Percentiles rank a stretch among this genome's conserved stretches.
Evolutionary conservation across 148 eudicot species (phyloP).

Genomic region (Rhododendron ferrugineum): DNA sequence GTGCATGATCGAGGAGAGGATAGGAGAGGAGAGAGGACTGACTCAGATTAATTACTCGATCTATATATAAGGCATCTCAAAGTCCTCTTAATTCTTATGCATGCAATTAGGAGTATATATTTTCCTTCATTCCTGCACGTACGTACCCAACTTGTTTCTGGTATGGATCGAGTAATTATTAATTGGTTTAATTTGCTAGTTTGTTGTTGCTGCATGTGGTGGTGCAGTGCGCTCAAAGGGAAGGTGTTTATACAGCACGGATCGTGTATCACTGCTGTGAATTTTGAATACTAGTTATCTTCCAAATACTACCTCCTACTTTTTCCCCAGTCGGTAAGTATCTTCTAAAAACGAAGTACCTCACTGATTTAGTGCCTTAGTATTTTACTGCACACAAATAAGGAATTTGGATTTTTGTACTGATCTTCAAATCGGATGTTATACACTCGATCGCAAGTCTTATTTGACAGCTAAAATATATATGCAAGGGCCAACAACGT

Average conservation of each 20-base stretch:
- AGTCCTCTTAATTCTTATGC: no score
- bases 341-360: no score
- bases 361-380: not conserved
- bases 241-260: not conserved
- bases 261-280: not conserved
- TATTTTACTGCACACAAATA: not conserved
- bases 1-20: no score
- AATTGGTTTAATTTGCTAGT: no score
- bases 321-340: no score
- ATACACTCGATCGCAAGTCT: not conserved
- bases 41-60: no score
- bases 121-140: no score
- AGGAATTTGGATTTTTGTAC: not conserved
- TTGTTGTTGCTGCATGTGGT: not conserved
- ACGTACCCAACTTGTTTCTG: no score
- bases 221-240: not conserved
- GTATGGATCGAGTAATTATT: no score
- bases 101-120: no score
- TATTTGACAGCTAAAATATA: not conserved
- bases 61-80: no score
- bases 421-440: not conserved
- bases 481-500: not conserved
- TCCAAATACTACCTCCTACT: not conserved
- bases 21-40: no score
- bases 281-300: not conserved